Evolutionary conservation across 2,329 filamentous ascomycete species (phyloP).

Genomic region (Verruconis gallopava): DNA sequence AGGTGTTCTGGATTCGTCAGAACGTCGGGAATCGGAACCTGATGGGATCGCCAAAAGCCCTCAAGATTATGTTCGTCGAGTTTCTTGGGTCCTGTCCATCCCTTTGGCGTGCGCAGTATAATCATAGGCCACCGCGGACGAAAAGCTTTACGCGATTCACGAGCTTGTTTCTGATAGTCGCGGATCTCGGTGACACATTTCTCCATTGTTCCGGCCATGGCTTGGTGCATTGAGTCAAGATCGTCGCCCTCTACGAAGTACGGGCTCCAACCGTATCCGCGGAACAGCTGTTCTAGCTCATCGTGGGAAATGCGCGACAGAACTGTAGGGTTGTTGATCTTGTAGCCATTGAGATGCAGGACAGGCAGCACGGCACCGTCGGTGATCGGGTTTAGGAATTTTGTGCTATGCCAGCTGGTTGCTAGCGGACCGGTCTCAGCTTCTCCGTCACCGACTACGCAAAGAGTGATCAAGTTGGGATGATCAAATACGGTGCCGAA

Average conservation of each 20-base stretch:
- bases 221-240: conserved; percentile 63
- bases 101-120: conserved; percentile 54
- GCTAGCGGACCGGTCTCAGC: conserved; percentile 70
- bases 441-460: conserved; percentile 70
- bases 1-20: conserved; percentile 52
- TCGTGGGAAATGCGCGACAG: conserved; percentile 61
- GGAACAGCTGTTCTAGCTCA: conserved; percentile 55
- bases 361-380: conserved; percentile 69
- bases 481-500: conserved; percentile 67
- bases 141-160: conserved; percentile 51
- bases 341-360: conserved; percentile 71
- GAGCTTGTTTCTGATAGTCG: conserved; percentile 56
- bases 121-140: conserved; percentile 70
- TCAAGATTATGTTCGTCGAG: conserved; percentile 57
- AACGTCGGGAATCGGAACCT: conserved; percentile 63
- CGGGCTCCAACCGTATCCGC: conserved; percentile 65
- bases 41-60: conserved; percentile 69
- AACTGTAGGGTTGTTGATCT: conserved; percentile 70
- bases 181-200: conserved; percentile 57
- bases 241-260: conserved; percentile 73
- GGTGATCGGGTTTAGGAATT: conserved; percentile 67
- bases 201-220: conserved; percentile 66
- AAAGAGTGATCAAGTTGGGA: conserved; percentile 60
- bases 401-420: conserved; percentile 70
- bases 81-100: conserved; percentile 65